Base-by-base conservation (phyloP, 225 moss, liverwort and hornwort genomes). In the Marchantia polymorpha region DNA sequence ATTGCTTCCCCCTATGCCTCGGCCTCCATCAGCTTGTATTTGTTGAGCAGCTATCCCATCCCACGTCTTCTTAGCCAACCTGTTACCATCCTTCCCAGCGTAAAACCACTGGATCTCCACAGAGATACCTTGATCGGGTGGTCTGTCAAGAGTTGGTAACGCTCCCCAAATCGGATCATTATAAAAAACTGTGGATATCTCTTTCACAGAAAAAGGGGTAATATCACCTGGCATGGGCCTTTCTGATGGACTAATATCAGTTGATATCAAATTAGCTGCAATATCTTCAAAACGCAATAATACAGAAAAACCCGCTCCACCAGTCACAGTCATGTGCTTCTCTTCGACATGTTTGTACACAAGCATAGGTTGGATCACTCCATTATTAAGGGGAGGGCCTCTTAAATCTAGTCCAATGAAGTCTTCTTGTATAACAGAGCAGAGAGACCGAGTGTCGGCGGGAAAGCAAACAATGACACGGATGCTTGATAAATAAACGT, bases 41-140 rank as follows among this genome's bases (percentile, higher is more conserved):
- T 90, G 92, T 83, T 95, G 94, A 76, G 91, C 88, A 72, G 91
- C 87, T 75, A 91, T 89, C 74, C 90, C 89, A 83, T 99, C 91
- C 97, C 97, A 99, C 74, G 91, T 93, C 79, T 91, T 85, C 83
- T 89, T 92, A n/a, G 93, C 88, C 78, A 95, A 83, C 89, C 91
- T 88, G 48, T 90, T 81, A 64, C 89, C 92, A 54, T 89, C 87
- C 78, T 92, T 83, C 72, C 81, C 83, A 76, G 63, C 82, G 74
- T 78, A 78, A 66, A 86, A 86, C 95, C 97, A 95, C 47, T 91
- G 85, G 80, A 93, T 74, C 83, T 99, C 95, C 59, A 93, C 66
- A 74, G 90, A 92, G 81, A 89, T 88, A 84, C 90, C 91, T 64
- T 85, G 75, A 27, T 83, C 84, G 17, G 74, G 58, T 69, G 79